A percentile compares a stretch with the other conserved stretches of the same genome.
phyloP scores from a whole-genome alignment of 139 green algal species.

The Micractinium conductrix region DNA sequence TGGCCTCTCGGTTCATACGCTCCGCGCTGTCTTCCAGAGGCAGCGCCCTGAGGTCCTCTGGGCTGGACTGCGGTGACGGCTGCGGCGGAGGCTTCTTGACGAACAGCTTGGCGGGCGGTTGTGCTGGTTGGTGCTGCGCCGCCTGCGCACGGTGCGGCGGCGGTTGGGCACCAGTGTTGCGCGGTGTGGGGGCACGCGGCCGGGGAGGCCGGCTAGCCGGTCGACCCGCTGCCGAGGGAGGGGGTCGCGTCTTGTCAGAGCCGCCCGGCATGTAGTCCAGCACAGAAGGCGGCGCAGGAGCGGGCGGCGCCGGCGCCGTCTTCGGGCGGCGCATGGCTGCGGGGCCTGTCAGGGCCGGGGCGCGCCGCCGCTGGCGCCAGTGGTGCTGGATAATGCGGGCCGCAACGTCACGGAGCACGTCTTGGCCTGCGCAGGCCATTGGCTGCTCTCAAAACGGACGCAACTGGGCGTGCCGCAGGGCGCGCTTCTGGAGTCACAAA shows the following conservation, averaged over 20 bases:
- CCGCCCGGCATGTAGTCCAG: slow-evolving; percentile 24
- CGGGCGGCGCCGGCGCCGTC: background rate
- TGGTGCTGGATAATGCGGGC: slow-evolving; percentile 59
- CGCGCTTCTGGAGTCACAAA: too few species aligned
- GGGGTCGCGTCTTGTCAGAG: background rate
- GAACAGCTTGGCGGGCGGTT: too few species aligned
- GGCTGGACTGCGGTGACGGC: background rate
- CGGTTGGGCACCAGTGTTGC: background rate
- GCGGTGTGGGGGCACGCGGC: background rate
- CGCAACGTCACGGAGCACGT: slow-evolving; percentile 40
- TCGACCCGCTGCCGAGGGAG: background rate
- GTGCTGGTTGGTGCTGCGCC: too few species aligned
- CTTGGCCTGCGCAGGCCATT: background rate
- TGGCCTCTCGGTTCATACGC: slow-evolving; percentile 3
- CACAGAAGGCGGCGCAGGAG: background rate
- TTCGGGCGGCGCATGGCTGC: too few species aligned
- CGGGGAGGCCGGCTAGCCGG: background rate
- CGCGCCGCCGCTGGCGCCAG: slow-evolving; percentile 9
- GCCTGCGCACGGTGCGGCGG: too few species aligned
- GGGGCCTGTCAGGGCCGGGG: too few species aligned
- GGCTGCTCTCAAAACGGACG: too few species aligned
- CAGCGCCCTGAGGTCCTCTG: background rate
- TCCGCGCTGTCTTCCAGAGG: slow-evolving; percentile 16
- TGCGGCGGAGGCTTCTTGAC: background rate
- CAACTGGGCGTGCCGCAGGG: too few species aligned